phyloP scores from a whole-genome alignment of 148 eudicot genomes.

The Suaeda aralocaspica region DNA sequence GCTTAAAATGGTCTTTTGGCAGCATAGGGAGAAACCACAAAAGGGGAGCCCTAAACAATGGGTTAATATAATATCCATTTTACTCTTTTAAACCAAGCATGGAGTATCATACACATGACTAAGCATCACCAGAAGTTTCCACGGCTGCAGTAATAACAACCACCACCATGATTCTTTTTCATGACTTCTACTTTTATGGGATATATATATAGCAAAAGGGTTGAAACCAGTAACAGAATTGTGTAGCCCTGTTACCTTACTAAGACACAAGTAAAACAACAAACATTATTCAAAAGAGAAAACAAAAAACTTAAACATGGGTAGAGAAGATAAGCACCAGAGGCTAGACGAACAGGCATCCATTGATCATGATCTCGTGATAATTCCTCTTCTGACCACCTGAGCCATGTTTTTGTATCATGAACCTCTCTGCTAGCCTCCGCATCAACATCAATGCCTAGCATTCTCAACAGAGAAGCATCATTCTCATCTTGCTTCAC shows the following conservation, averaged over 20 bases:
- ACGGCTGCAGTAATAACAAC: no score
- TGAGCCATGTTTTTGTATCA: constrained; percentile 64
- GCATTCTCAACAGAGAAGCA: constrained; percentile 63
- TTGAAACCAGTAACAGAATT: neutral
- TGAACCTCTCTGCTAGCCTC: constrained; percentile 62
- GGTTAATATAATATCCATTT: no score
- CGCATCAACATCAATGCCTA: constrained; percentile 74
- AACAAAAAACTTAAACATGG: neutral
- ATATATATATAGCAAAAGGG: neutral
- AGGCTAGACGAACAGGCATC: constrained; percentile 68
- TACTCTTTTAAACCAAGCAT: no score
- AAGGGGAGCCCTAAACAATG: no score
- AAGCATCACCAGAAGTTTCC: no score
- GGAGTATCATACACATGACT: no score
- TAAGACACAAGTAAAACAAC: neutral
- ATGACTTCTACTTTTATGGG: neutral
- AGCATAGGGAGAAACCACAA: no score
- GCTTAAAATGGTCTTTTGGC: no score
- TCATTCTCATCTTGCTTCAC: constrained; percentile 52
- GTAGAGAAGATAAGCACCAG: constrained; percentile 35
- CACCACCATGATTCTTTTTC: neutral
- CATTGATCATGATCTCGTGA: constrained; percentile 69
- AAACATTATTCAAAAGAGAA: neutral
- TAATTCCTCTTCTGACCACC: constrained; percentile 83
- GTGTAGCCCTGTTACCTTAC: neutral